Evolutionary conservation across 441 rosid genomes (phyloP).

Genomic region (Theobroma grandiflorum): DNA sequence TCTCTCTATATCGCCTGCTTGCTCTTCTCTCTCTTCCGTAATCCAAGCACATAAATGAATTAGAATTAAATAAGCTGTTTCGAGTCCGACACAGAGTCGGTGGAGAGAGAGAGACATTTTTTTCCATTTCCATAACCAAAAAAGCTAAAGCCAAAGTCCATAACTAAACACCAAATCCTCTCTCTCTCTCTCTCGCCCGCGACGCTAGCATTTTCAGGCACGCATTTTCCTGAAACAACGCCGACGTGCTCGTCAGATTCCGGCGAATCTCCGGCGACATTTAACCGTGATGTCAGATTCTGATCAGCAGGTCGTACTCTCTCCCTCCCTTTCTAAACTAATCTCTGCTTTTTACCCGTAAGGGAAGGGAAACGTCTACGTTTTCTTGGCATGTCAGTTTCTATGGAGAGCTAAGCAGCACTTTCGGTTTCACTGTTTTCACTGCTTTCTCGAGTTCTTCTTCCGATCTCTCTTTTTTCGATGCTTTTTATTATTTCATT

Average conservation of each 20-base stretch:
- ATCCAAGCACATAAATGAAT: constrained; percentile 40
- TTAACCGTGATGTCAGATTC: constrained; percentile 48
- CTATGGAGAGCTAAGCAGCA: background rate
- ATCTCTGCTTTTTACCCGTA: constrained; percentile 2
- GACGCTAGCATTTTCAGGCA: constrained; percentile 15
- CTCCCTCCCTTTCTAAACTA: background rate
- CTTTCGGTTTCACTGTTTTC: constrained; percentile 7
- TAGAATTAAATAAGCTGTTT: constrained; percentile 35
- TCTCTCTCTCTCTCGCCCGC: constrained; percentile 16
- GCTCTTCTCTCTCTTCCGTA: constrained; percentile 32
- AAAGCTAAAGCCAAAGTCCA: constrained; percentile 5
- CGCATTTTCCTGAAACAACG: constrained; percentile 6
- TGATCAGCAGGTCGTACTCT: constrained; percentile 38
- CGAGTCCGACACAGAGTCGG: constrained; percentile 52
- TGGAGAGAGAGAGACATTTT: constrained; percentile 27
- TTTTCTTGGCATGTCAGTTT: constrained; percentile 20
- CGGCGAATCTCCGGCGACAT: constrained; percentile 34
- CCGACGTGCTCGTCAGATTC: constrained; percentile 32
- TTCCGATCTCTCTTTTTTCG: constrained; percentile 41
- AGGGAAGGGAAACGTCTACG: background rate
- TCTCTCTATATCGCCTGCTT: background rate
- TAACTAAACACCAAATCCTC: background rate
- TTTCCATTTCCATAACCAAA: background rate
- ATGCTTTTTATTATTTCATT: constrained; percentile 8
- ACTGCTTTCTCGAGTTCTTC: background rate